These are phyloP conservation scores for Aureobasidium uvarum DNA, from an alignment of 2,329 filamentous ascomycete genomes.

Conservation along the genomic window DNA sequence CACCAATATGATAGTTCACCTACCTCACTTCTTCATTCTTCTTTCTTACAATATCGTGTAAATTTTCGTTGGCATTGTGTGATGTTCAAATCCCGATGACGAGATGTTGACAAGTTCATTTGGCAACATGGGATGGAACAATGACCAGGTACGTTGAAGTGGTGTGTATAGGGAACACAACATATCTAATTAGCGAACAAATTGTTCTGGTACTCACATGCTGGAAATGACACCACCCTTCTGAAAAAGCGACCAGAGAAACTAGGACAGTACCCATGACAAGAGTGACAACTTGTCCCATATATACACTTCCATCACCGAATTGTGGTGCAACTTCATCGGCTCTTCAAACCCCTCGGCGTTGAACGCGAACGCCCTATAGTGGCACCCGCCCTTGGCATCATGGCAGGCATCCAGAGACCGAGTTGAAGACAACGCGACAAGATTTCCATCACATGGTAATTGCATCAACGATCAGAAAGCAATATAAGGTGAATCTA, in stretches of 20 bases:
- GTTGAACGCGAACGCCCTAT: background rate
- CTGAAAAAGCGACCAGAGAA: too few relatives aligned
- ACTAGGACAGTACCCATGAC: too few relatives aligned
- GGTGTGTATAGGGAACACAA: background rate
- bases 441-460: background rate
- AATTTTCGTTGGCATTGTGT: background rate
- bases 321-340: too few relatives aligned
- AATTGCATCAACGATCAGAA: too few relatives aligned
- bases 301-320: too few relatives aligned
- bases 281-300: too few relatives aligned
- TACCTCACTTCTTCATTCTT: background rate
- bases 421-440: background rate
- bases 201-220: background rate
- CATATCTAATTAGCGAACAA: background rate
- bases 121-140: background rate
- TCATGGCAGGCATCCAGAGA: background rate
- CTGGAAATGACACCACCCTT: background rate
- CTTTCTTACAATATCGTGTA: background rate
- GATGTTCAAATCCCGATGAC: background rate
- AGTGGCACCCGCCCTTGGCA: background rate
- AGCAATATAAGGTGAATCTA: too few relatives aligned
- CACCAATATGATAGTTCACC: conserved; percentile 1
- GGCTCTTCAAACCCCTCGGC: too few relatives aligned
- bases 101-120: conserved; percentile 16
- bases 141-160: background rate